Conservation (phyloP, 768 basidiomycete genomes). For the Multifurca ochricompacta region DNA sequence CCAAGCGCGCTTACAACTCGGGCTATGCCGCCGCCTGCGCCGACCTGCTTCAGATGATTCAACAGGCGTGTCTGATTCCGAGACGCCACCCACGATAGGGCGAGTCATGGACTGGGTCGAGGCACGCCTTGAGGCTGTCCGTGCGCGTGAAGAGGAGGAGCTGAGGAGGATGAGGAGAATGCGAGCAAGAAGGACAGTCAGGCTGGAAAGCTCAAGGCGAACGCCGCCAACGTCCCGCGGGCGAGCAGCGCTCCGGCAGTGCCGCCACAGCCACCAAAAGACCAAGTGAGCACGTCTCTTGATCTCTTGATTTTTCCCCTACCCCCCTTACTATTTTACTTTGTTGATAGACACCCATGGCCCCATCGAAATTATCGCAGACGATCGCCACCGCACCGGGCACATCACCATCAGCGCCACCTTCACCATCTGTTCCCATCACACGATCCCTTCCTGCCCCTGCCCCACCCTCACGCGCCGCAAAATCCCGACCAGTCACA, state of each 20-base stretch:
- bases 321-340: slow-evolving; percentile 12
- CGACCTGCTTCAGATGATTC: slow-evolving; percentile 74
- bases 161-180: slow-evolving; percentile 75
- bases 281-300: slow-evolving; percentile 22
- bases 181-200: slow-evolving; percentile 30
- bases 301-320: slow-evolving; percentile 7
- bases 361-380: slow-evolving; percentile 27
- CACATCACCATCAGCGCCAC: slow-evolving; percentile 22
- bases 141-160: slow-evolving; percentile 68
- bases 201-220: slow-evolving; percentile 24
- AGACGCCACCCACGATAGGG: slow-evolving; percentile 50
- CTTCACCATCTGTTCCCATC: slow-evolving; percentile 25
- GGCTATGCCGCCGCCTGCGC: slow-evolving; percentile 79
- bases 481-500: slow-evolving; percentile 19
- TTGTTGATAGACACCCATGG: slow-evolving; percentile 31
- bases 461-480: slow-evolving; percentile 16
- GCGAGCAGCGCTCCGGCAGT: slow-evolving; percentile 18
- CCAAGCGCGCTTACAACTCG: slow-evolving; percentile 73
- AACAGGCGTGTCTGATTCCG: slow-evolving; percentile 67
- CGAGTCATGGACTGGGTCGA: slow-evolving; percentile 82
- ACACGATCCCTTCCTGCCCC: slow-evolving; percentile 14
- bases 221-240: slow-evolving; percentile 21
- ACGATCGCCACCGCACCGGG: slow-evolving; percentile 15
- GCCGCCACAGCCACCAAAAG: slow-evolving; percentile 17
- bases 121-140: slow-evolving; percentile 70